Conservation (phyloP, 495 filamentous ascomycete genomes). For the Xylaria bambusicola region DNA sequence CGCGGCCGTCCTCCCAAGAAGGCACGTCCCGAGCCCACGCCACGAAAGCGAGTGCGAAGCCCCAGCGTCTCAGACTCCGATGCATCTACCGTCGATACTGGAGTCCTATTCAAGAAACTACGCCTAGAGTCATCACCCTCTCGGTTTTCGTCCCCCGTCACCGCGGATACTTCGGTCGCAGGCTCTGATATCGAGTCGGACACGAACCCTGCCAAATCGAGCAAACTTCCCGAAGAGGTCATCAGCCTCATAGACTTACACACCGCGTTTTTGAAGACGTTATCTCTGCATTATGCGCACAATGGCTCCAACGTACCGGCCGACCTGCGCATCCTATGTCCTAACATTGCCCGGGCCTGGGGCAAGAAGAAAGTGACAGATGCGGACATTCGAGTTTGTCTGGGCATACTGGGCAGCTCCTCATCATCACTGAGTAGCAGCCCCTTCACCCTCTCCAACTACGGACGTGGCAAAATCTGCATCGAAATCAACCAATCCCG, state of each 20-base stretch:
- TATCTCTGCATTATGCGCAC: slow-evolving; percentile 63
- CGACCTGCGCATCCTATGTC: slow-evolving; percentile 57
- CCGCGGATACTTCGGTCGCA: slow-evolving; percentile 30
- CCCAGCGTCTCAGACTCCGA: slow-evolving; percentile 33
- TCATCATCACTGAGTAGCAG: slow-evolving; percentile 12
- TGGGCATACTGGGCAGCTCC: slow-evolving; percentile 52
- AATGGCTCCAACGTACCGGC: slow-evolving; percentile 61
- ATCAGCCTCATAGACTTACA: slow-evolving; percentile 58
- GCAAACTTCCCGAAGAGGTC: slow-evolving; percentile 54
- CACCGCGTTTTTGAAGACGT: slow-evolving; percentile 57
- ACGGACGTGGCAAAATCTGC: slow-evolving; percentile 54
- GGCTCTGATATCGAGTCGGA: slow-evolving; percentile 34
- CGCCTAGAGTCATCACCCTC: slow-evolving; percentile 42
- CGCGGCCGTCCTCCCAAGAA: slow-evolving; percentile 30
- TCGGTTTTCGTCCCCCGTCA: slow-evolving; percentile 29
- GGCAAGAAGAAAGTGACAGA: slow-evolving; percentile 58
- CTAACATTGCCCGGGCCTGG: slow-evolving; percentile 60
- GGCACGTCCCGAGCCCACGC: slow-evolving; percentile 16
- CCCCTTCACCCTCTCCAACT: slow-evolving; percentile 59
- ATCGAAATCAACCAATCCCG: slow-evolving; percentile 41
- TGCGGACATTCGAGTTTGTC: slow-evolving; percentile 58
- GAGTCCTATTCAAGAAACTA: slow-evolving; percentile 42
- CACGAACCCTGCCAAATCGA: slow-evolving; percentile 7
- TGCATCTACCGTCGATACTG: slow-evolving; percentile 28
- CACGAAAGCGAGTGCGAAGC: slow-evolving; percentile 29